A percentile compares a stretch with the other conserved stretches of the same genome.
These are phyloP conservation scores for Trametes coccinea DNA, from an alignment of 768 basidiomycete genomes.

Conservation along the genomic window DNA sequence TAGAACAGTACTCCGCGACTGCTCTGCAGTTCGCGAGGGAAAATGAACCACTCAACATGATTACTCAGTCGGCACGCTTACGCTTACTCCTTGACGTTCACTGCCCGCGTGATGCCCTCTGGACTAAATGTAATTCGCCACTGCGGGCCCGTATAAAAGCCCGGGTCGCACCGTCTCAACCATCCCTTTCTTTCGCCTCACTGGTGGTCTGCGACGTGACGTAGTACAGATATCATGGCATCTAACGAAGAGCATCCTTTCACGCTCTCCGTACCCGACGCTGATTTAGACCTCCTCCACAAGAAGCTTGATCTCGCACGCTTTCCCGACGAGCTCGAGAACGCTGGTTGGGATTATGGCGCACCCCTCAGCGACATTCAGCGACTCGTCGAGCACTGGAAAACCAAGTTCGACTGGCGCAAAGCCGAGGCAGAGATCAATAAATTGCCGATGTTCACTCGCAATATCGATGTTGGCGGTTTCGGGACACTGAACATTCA, in stretches of 20 bases:
- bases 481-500: conserved; percentile 54
- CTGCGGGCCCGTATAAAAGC: too few species aligned
- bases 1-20: too few species aligned
- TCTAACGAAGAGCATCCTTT: conserved; percentile 23
- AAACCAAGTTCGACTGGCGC: conserved; percentile 56
- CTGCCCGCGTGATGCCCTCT: too few species aligned
- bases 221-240: background rate
- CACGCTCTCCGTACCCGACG: conserved; percentile 26
- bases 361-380: conserved; percentile 48
- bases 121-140: too few species aligned
- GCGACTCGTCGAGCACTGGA: conserved; percentile 52
- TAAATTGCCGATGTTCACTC: conserved; percentile 56
- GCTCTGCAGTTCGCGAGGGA: too few species aligned
- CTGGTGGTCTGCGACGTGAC: background rate
- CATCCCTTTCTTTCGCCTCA: background rate
- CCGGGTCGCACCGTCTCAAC: too few species aligned
- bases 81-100: too few species aligned
- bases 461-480: conserved; percentile 48
- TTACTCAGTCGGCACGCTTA: too few species aligned
- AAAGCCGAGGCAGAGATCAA: conserved; percentile 53
- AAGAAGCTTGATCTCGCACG: conserved; percentile 28
- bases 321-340: conserved; percentile 33
- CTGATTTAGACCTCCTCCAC: conserved; percentile 24
- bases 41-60: too few species aligned
- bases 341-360: conserved; percentile 32